Base-by-base conservation (phyloP, 352 stramenopile species). In the Phytophthora meadii region DNA sequence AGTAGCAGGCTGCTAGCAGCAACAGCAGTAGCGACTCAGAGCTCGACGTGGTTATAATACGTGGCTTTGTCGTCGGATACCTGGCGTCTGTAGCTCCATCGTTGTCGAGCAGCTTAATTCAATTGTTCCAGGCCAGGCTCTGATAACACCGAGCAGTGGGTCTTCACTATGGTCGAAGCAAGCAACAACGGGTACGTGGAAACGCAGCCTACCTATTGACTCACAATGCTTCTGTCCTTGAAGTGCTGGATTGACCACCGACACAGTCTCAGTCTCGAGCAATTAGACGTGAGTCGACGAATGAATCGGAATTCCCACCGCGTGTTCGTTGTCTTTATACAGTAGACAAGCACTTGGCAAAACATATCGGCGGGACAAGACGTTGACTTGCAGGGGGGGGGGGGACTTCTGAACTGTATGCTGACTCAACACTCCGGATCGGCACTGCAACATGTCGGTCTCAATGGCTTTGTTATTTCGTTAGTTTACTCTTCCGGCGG, bases 401-500 rank as follows among this genome's bases (percentile, higher is more conserved):
- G n/a, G n/a, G n/a, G n/a, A n/a, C n/a, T n/a, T n/a, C n/a, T n/a
- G n/a, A n/a, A n/a, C n/a, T n/a, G n/a, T n/a, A n/a, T n/a, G n/a
- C n/a, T n/a, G n/a, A n/a, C n/a, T n/a, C n/a, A 19, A 19, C 19
- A 19, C 30, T 34, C 30, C 7, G 8, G 22, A 22, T 22, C 22
- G 22, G 22, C 22, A 9, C 27, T 42, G 15, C 11, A 42, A 14
- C 36, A 46, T n/a, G 40, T 12, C 42, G 50, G 48, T 37, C 44
- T 63, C 46, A 63, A 55, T 22, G 22, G 36, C 9, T 57, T 62
- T 62, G 36, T 57, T 72, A 63, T 62, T 68, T 70, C 53, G 56
- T 72, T 72, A 67, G 45, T 72, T 59, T 68, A 72, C 64, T 68
- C 39, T 70, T 68, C 49, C 56, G 30, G 60, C 45, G 53, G 39